Base-by-base conservation (phyloP, 179 eudicot genomes). In the Vitellaria paradoxa region DNA sequence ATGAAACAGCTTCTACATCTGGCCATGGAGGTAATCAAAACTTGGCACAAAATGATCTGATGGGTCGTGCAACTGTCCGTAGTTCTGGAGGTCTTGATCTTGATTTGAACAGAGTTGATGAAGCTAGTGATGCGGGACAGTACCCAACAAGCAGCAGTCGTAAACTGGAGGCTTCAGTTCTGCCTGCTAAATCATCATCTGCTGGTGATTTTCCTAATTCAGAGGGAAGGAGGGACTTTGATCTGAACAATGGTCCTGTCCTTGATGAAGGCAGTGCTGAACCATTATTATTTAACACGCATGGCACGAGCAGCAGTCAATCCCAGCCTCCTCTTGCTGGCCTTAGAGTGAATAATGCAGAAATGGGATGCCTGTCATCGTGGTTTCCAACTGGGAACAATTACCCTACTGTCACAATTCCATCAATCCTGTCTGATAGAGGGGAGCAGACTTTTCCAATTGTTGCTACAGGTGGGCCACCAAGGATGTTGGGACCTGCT, bases 231-330 rank as follows among this genome's bases (percentile, higher is more conserved):
- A 88, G 90, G 84, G 91, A 81, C 80, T 96, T 95, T 69, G 99
- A 95, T 84, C 84, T 93, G 81, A 95, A 93, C 78, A 73, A 87
- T 78, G 98, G 99, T n/a, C 99, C 99, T 70, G 83, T 77, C 14
- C 74, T 76, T 40, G 98, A 96, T 76, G 98, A 93, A 75, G 67
- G 77, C 37, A 72, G 73, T 47, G 73, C 76, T 60, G 92, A 89
- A 49, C 80, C 85, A 53, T 66, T 73, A 3, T 50, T 75, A 53
- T 82, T 66, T 70, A 80, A 65, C 79, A 87, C 78, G 71, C 85
- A 78, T 61, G 63, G 50, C 53, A 79, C 79, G 15, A 45, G 75
- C 68, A 83, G 77, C 47, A 66, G 86, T 65, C 87, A 81, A 11
- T 46, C 79, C 26, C 80, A 77, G 26, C 89, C 85, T 47, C 77